Conservation (phyloP, 805 yeast genomes). For the Wickerhamiella bombiphila region DNA sequence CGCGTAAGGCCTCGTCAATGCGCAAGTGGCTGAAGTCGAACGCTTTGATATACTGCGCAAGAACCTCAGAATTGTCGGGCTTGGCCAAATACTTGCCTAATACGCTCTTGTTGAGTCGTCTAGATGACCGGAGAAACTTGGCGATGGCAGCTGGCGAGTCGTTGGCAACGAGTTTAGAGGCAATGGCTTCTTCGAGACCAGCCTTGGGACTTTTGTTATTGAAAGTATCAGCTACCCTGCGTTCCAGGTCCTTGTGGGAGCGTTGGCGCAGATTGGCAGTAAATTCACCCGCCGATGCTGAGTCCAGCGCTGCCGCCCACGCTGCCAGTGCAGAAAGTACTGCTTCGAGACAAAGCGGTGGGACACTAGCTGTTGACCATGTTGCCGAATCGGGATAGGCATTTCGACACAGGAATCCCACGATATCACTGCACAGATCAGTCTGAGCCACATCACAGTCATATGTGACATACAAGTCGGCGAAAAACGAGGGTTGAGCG, state of each 20-base stretch:
- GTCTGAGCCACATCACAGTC: constrained; percentile 84
- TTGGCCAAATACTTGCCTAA: constrained; percentile 80
- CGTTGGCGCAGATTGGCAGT: constrained; percentile 9
- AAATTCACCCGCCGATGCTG: neutral
- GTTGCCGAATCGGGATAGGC: constrained; percentile 78
- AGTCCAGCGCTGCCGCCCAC: constrained; percentile 11
- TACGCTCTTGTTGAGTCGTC: constrained; percentile 71
- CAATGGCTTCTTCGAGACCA: constrained; percentile 54
- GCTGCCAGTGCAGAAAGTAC: constrained; percentile 48
- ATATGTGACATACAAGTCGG: constrained; percentile 61
- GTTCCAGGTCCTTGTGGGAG: constrained; percentile 51
- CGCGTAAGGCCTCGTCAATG: constrained; percentile 85
- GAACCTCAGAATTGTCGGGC: constrained; percentile 44
- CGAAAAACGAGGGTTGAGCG: constrained; percentile 54
- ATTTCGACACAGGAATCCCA: constrained; percentile 59
- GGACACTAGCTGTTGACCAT: constrained; percentile 69
- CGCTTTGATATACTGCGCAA: constrained; percentile 47
- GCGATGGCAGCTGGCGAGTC: constrained; percentile 46
- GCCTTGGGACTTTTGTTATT: constrained; percentile 56
- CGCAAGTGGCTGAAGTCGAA: constrained; percentile 67
- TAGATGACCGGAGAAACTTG: constrained; percentile 60
- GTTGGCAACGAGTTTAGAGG: constrained; percentile 46
- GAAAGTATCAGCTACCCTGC: constrained; percentile 58
- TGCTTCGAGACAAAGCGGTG: constrained; percentile 88
- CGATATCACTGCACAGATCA: constrained; percentile 53